These are phyloP conservation scores for Diplocarpon rosae DNA, from an alignment of 2,329 filamentous ascomycete genomes.

Conservation along the genomic window DNA sequence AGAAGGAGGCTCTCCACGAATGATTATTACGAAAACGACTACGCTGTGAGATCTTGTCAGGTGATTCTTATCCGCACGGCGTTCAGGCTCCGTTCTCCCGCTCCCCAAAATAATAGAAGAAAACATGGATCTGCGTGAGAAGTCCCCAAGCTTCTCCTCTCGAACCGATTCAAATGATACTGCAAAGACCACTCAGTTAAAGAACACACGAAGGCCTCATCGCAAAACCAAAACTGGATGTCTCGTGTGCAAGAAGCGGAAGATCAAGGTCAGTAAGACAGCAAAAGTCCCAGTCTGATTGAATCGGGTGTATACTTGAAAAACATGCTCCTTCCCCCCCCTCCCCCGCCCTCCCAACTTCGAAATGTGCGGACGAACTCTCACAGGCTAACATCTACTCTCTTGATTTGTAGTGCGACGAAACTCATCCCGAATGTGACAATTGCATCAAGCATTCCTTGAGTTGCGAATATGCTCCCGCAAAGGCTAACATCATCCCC, in stretches of 20 bases:
- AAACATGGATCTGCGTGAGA: too few relatives aligned
- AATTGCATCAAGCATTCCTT: constrained; percentile 31
- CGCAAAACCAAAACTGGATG: constrained; percentile 10
- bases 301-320: too few relatives aligned
- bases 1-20: too few relatives aligned
- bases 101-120: too few relatives aligned
- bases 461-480: constrained; percentile 26
- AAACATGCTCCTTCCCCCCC: not conserved
- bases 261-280: constrained; percentile 9
- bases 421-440: constrained; percentile 28
- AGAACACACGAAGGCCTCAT: constrained; percentile 7
- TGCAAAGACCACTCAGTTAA: not conserved
- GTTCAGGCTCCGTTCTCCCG: too few relatives aligned
- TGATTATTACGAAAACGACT: too few relatives aligned
- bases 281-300: too few relatives aligned
- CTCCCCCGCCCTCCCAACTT: not conserved
- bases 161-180: not conserved
- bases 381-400: not conserved
- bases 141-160: not conserved
- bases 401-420: constrained; percentile 27
- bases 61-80: too few relatives aligned
- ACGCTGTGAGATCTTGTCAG: too few relatives aligned
- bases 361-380: too few relatives aligned
- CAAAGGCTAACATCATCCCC: not conserved
- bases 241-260: constrained; percentile 6